Conservation (phyloP, 163 green algal genomes). For the Prototheca wickerhamii region DNA sequence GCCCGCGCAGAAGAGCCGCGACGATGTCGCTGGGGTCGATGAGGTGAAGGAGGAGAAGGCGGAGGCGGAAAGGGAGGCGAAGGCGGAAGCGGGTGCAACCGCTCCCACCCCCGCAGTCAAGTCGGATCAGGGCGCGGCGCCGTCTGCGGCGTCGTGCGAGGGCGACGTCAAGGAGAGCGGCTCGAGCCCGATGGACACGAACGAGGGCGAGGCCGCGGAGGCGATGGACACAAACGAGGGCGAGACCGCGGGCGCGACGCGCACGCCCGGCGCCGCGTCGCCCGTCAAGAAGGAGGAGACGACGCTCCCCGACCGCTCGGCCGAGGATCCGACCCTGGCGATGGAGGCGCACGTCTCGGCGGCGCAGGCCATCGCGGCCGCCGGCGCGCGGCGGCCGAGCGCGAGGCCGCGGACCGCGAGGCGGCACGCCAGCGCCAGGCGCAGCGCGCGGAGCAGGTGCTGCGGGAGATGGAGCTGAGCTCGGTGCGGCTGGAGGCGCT, state of each 20-base stretch:
- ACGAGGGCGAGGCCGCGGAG: neutral
- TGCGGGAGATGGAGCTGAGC: conserved; percentile 52
- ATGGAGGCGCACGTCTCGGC: neutral
- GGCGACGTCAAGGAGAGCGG: too few relatives aligned
- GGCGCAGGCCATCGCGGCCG: neutral
- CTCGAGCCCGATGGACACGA: too few relatives aligned
- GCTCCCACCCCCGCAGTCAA: too few relatives aligned
- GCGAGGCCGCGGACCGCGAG: conserved; percentile 8
- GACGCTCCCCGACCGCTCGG: neutral
- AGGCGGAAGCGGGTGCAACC: too few relatives aligned
- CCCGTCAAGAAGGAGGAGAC: neutral
- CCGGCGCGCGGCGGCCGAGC: neutral
- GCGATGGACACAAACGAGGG: neutral
- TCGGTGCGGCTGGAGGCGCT: conserved; percentile 59
- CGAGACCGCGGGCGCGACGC: neutral
- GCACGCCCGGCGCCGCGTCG: too few relatives aligned
- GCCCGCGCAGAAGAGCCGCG: neutral
- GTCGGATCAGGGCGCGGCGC: too few relatives aligned
- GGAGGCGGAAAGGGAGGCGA: too few relatives aligned
- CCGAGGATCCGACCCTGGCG: neutral
- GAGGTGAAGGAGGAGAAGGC: too few relatives aligned
- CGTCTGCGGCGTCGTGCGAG: too few relatives aligned
- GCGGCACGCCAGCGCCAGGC: conserved; percentile 10
- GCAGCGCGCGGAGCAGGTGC: conserved; percentile 19
- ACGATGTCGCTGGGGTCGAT: neutral